Evolutionary conservation across 306 rosid genomes (phyloP).

Genomic region (Cicer cuneatum): DNA sequence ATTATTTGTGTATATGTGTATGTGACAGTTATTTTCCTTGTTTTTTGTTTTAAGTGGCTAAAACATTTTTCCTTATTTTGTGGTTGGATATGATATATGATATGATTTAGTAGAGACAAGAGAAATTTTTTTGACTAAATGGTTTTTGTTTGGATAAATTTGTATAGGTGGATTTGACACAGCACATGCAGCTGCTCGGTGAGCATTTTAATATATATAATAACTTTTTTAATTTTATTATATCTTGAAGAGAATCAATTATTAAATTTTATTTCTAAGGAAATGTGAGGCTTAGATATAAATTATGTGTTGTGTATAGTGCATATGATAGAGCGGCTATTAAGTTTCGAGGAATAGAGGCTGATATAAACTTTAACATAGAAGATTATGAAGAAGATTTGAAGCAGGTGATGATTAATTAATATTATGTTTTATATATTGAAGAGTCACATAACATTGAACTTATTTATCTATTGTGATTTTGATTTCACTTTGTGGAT

Average conservation of each 20-base stretch:
- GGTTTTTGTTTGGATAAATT: conserved; percentile 52
- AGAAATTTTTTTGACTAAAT: conserved; percentile 46
- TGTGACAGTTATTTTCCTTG: neutral
- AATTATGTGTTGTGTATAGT: conserved; percentile 51
- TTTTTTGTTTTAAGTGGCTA: neutral
- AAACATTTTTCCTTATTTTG: neutral
- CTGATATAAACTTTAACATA: conserved; percentile 92
- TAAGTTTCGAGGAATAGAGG: conserved; percentile 91
- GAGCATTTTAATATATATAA: conserved; percentile 42
- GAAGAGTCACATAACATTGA: neutral
- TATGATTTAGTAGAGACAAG: conserved; percentile 47
- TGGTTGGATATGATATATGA: conserved; percentile 26
- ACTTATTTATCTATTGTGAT: conserved; percentile 36
- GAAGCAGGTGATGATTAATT: conserved; percentile 69
- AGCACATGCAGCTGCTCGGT: conserved; percentile 99
- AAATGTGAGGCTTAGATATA: conserved; percentile 16
- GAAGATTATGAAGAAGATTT: conserved; percentile 93
- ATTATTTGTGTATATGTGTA: neutral
- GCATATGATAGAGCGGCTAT: conserved; percentile 99
- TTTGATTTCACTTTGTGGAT: neutral
- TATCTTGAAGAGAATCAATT: conserved; percentile 29
- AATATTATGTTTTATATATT: neutral
- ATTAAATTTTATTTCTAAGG: conserved; percentile 23
- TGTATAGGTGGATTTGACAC: conserved; percentile 99
- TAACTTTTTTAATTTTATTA: conserved; percentile 13